These are phyloP conservation scores for Cordyceps fumosorosea DNA, from an alignment of 2,329 filamentous ascomycete species.

Conservation along the genomic window DNA sequence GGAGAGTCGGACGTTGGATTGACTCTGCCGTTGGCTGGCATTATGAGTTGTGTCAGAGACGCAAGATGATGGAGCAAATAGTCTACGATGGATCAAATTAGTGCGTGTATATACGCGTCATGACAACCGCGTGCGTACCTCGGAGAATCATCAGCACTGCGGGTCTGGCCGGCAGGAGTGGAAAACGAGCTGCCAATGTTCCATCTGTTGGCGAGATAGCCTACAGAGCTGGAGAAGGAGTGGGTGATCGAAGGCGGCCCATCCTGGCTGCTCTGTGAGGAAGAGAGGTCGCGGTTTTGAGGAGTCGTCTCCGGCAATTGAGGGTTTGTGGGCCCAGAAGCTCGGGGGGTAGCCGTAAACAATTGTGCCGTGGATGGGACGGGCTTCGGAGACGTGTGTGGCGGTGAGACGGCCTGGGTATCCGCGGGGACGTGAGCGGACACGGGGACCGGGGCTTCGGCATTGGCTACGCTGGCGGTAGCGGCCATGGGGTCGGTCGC, in stretches of 20 bases:
- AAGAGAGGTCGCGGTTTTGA: constrained; percentile 22
- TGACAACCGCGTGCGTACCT: constrained; percentile 29
- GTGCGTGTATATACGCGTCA: background rate
- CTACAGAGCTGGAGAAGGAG: constrained; percentile 38
- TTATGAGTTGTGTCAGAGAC: constrained; percentile 35
- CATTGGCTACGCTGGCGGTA: constrained; percentile 20
- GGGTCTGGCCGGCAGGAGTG: constrained; percentile 37
- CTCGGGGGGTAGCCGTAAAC: constrained; percentile 7
- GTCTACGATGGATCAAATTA: constrained; percentile 25
- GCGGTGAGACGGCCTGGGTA: background rate
- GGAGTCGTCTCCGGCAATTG: constrained; percentile 18
- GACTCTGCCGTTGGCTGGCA: constrained; percentile 26
- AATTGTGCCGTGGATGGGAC: constrained; percentile 15
- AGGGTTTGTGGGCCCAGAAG: background rate
- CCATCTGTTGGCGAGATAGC: constrained; percentile 52
- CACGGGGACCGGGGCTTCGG: constrained; percentile 21
- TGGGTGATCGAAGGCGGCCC: constrained; percentile 27
- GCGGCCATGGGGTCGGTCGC: constrained; percentile 37
- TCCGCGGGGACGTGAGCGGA: constrained; percentile 20
- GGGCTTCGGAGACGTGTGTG: background rate
- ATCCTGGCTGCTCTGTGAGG: constrained; percentile 24
- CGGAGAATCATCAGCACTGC: constrained; percentile 36
- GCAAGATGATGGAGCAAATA: constrained; percentile 37
- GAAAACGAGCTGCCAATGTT: constrained; percentile 47
- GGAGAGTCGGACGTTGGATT: constrained; percentile 64